A percentile compares a stretch with the other conserved stretches of the same genome.
phyloP scores from a whole-genome alignment of 768 basidiomycete species.

The Phaffia tasmanica region DNA sequence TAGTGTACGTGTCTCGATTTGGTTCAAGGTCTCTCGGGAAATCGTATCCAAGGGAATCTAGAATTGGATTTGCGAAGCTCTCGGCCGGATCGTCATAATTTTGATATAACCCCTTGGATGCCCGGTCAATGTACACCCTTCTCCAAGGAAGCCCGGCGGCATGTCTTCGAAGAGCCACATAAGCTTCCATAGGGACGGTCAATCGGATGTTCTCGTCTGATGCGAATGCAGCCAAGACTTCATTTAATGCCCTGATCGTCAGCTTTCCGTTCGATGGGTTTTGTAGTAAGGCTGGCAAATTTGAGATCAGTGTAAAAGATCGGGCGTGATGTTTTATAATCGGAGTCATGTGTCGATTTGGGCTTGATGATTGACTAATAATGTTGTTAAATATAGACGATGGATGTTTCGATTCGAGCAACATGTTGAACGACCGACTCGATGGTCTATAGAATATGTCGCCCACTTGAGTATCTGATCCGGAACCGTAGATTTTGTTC shows the following conservation, averaged over 20 bases:
- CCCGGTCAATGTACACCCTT: conserved; percentile 18
- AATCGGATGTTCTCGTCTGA: conserved; percentile 17
- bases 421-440: background rate
- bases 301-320: conserved; percentile 8
- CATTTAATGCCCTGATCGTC: conserved; percentile 10
- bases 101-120: conserved; percentile 20
- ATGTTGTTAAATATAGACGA: background rate
- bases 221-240: conserved; percentile 19
- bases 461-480: background rate
- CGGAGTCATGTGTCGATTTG: conserved; percentile 1
- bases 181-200: conserved; percentile 19
- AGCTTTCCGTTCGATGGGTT: conserved; percentile 3
- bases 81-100: conserved; percentile 23
- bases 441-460: background rate
- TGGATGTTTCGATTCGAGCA: conserved; percentile 1
- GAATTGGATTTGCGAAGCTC: conserved; percentile 23
- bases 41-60: conserved; percentile 41
- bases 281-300: conserved; percentile 8
- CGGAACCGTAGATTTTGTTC: background rate
- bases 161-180: conserved; percentile 20
- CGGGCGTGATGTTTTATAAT: conserved; percentile 11
- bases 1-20: conserved; percentile 56
- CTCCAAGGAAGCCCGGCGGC: conserved; percentile 22
- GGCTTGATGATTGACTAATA: background rate
- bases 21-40: conserved; percentile 45